A percentile compares a stretch with the other conserved stretches of the same genome.
Evolutionary conservation across 2,329 filamentous ascomycete species (phyloP).

Genomic region (Colletotrichum noveboracense): DNA sequence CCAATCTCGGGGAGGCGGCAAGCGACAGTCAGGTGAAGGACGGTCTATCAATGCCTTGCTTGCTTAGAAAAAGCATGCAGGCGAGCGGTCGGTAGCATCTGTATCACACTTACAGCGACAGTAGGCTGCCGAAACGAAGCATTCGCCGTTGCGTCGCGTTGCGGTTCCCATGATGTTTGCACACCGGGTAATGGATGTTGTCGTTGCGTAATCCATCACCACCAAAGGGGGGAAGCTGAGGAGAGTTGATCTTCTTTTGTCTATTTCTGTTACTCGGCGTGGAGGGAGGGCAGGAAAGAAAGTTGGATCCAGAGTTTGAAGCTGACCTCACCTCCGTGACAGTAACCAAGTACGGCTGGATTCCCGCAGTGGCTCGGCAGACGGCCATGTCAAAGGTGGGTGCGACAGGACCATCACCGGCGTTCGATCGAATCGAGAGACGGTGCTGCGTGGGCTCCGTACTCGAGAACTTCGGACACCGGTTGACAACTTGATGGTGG

Average conservation of each 20-base stretch:
- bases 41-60: background rate
- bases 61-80: background rate
- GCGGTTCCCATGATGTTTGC: background rate
- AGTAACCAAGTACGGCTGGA: background rate
- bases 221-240: background rate
- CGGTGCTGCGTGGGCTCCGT: background rate
- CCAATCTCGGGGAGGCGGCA: constrained; percentile 5
- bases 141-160: background rate
- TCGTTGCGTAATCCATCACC: background rate
- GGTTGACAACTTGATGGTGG: background rate
- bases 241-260: background rate
- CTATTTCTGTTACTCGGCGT: background rate
- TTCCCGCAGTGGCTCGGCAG: background rate
- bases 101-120: background rate
- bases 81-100: background rate
- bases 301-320: background rate
- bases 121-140: background rate
- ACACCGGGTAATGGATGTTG: background rate
- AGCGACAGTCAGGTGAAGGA: background rate
- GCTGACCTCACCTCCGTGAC: background rate
- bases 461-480: background rate
- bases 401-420: background rate
- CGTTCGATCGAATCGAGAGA: background rate
- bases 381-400: background rate
- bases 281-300: background rate